A percentile compares a stretch with the other conserved stretches of the same genome.
Evolutionary conservation across 345 rosid species (phyloP).

Genomic region (Syzygium jambos): DNA sequence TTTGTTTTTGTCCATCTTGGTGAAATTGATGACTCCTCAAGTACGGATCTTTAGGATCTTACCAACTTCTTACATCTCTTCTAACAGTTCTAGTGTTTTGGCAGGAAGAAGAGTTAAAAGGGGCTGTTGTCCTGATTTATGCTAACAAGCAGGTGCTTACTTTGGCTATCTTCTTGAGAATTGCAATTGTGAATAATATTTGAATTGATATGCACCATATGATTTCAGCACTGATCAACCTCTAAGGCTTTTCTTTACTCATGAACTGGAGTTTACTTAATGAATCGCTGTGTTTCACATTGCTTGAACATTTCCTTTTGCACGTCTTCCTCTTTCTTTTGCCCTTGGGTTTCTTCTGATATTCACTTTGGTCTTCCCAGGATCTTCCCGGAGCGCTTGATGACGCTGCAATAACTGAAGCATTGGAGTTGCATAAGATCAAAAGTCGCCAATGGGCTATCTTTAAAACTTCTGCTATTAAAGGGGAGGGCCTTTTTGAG

Average conservation of each 20-base stretch:
- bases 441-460: constrained; percentile 69
- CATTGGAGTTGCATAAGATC: constrained; percentile 62
- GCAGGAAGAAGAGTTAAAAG: constrained; percentile 69
- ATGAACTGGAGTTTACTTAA: background rate
- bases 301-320: background rate
- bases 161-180: background rate
- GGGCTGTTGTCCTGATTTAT: constrained; percentile 55
- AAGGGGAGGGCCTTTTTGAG: constrained; percentile 71
- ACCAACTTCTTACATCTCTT: background rate
- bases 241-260: background rate
- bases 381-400: constrained; percentile 84
- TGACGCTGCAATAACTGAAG: constrained; percentile 59
- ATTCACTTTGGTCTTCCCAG: constrained; percentile 14
- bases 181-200: background rate
- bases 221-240: background rate
- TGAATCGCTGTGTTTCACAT: background rate
- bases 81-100: background rate
- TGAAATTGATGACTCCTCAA: background rate
- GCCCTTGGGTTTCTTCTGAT: background rate
- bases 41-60: background rate
- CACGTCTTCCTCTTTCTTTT: background rate
- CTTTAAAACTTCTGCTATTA: constrained; percentile 61
- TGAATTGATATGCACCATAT: background rate
- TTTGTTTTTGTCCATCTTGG: background rate
- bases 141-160: constrained; percentile 62